phyloP scores from a whole-genome alignment of 345 rosid genomes.

The Eutrema japonicum region DNA sequence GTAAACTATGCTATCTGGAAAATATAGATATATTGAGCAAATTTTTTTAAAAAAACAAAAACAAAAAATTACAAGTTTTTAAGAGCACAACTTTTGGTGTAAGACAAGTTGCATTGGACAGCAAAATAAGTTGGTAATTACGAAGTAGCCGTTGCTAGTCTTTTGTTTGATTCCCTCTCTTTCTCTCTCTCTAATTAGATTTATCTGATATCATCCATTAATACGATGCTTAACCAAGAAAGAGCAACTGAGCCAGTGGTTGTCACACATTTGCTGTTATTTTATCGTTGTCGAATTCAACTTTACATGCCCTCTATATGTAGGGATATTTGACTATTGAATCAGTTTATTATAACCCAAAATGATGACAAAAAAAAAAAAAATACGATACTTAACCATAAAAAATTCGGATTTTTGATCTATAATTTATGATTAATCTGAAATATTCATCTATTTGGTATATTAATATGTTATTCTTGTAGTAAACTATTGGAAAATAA shows the following conservation, averaged over 20 bases:
- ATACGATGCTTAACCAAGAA: neutral
- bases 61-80: neutral
- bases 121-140: conserved; percentile 40
- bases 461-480: too few species aligned
- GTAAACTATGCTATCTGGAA: neutral
- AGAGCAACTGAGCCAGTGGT: too few species aligned
- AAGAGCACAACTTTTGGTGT: conserved; percentile 42
- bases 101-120: conserved; percentile 38
- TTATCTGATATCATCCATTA: neutral
- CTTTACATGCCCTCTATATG: too few species aligned
- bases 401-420: too few species aligned
- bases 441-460: too few species aligned
- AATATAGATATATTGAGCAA: neutral
- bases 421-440: too few species aligned
- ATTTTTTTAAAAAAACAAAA: neutral
- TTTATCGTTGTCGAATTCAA: too few species aligned
- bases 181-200: neutral
- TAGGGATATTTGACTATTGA: too few species aligned
- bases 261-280: too few species aligned
- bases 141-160: conserved; percentile 46
- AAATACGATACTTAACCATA: neutral
- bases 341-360: too few species aligned
- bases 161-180: conserved; percentile 36
- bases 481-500: too few species aligned
- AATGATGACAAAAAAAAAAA: too few species aligned